These are phyloP conservation scores for Phytophthora niederhauseri DNA, from an alignment of 352 stramenopile species.

Conservation along the genomic window DNA sequence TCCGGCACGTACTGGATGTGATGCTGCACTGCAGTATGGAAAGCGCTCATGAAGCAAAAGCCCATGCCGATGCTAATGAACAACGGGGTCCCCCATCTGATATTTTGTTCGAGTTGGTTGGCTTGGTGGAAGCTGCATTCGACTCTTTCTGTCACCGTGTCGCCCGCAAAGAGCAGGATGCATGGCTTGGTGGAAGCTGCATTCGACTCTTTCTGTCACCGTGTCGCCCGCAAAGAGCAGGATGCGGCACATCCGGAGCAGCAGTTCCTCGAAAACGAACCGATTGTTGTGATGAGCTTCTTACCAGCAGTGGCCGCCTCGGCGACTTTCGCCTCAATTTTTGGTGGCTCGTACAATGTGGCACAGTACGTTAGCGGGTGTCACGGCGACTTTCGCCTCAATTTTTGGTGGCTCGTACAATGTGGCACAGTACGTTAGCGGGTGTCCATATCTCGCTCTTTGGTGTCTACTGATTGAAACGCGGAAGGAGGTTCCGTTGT, in stretches of 20 bases:
- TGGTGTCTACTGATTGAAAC: conserved; percentile 79
- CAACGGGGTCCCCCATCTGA: background rate
- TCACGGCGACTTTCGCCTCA: conserved; percentile 59
- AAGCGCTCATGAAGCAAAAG: conserved; percentile 22
- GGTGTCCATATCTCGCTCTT: conserved; percentile 67
- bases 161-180: conserved; percentile 37
- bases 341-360: conserved; percentile 62
- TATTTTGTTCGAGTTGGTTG: conserved; percentile 50
- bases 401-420: conserved; percentile 72
- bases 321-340: conserved; percentile 65
- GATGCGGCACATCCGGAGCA: conserved; percentile 36
- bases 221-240: conserved; percentile 39
- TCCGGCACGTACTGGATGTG: conserved; percentile 73
- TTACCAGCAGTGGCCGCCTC: conserved; percentile 52
- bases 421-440: conserved; percentile 65
- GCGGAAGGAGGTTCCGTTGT: conserved; percentile 75
- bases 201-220: conserved; percentile 46
- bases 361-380: conserved; percentile 72
- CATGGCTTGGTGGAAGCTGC: conserved; percentile 38
- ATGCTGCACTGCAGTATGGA: conserved; percentile 73
- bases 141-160: conserved; percentile 42
- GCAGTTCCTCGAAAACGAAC: conserved; percentile 43
- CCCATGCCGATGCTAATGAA: background rate
- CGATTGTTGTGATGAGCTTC: conserved; percentile 63
- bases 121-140: conserved; percentile 44